phyloP scores from a whole-genome alignment of 2,329 filamentous ascomycete genomes.

The Hymenoscyphus albidus region DNA sequence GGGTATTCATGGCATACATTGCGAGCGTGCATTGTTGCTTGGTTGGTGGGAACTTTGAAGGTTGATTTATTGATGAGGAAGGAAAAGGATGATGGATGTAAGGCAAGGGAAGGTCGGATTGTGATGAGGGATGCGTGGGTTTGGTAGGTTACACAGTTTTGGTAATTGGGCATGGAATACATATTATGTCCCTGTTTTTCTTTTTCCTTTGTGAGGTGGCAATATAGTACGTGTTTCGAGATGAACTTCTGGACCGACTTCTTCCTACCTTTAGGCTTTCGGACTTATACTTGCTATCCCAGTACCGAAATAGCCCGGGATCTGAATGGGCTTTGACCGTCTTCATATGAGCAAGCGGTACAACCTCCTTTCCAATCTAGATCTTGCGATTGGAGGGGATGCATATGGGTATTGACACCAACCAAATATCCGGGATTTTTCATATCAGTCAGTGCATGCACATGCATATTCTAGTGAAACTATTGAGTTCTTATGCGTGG shows the following conservation, averaged over 20 bases:
- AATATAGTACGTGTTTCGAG: too few species aligned
- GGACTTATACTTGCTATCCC: not conserved
- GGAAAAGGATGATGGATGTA: not conserved
- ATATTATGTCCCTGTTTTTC: not conserved
- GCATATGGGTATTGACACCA: not conserved
- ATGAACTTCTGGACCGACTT: not conserved
- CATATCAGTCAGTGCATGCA: not conserved
- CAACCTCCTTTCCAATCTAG: not conserved
- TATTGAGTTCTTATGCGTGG: not conserved
- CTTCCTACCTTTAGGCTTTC: not conserved
- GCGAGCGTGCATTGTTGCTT: not conserved
- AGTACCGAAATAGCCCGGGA: not conserved
- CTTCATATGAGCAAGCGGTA: too few species aligned
- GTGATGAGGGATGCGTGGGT: not conserved
- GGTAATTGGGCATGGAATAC: constrained; percentile 1
- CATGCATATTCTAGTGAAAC: too few species aligned
- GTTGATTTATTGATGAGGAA: not conserved
- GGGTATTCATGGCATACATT: not conserved
- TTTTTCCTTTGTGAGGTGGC: too few species aligned
- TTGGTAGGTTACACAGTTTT: not conserved
- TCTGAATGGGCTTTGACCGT: not conserved
- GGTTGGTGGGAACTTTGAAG: not conserved
- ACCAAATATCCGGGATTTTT: not conserved
- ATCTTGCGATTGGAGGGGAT: not conserved
- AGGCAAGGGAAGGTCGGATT: not conserved